These are phyloP conservation scores for Podila epigama DNA, from an alignment of 192 early-diverging fungal species.

Conservation along the genomic window DNA sequence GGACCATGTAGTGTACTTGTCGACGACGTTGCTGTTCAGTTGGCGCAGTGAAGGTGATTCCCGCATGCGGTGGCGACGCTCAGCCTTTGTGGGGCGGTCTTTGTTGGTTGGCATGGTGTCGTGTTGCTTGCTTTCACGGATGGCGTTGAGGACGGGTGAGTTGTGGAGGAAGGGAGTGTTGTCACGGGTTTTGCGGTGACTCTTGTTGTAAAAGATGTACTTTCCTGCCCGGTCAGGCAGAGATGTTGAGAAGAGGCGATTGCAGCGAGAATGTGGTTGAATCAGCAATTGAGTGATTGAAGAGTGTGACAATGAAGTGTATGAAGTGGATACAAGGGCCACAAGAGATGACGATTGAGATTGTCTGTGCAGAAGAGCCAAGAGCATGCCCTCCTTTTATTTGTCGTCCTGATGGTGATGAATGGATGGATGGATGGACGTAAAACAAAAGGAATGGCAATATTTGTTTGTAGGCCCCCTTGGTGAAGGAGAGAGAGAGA, in stretches of 20 bases:
- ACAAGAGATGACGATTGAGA: neutral
- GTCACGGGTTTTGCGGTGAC: neutral
- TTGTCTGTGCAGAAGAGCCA: neutral
- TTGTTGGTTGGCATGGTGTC: constrained; percentile 40
- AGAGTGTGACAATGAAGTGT: too few species aligned
- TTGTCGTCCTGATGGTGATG: neutral
- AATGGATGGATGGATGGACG: neutral
- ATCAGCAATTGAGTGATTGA: neutral
- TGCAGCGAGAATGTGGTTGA: neutral
- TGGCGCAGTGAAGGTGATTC: constrained; percentile 15
- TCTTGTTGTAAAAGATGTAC: constrained; percentile 8
- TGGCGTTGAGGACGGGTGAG: constrained; percentile 14
- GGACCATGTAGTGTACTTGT: constrained; percentile 42
- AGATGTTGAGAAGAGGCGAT: constrained; percentile 11
- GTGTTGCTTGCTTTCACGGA: neutral
- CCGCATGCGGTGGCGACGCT: constrained; percentile 18
- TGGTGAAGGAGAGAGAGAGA: neutral
- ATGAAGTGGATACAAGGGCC: neutral
- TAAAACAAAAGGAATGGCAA: neutral
- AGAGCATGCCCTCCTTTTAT: neutral
- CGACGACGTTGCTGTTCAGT: constrained; percentile 7
- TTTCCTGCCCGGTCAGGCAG: neutral
- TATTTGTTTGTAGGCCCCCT: neutral
- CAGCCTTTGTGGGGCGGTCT: constrained; percentile 37
- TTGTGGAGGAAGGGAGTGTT: constrained; percentile 32